phyloP scores from a whole-genome alignment of 257 asterid species.

The Osmanthus fragrans region DNA sequence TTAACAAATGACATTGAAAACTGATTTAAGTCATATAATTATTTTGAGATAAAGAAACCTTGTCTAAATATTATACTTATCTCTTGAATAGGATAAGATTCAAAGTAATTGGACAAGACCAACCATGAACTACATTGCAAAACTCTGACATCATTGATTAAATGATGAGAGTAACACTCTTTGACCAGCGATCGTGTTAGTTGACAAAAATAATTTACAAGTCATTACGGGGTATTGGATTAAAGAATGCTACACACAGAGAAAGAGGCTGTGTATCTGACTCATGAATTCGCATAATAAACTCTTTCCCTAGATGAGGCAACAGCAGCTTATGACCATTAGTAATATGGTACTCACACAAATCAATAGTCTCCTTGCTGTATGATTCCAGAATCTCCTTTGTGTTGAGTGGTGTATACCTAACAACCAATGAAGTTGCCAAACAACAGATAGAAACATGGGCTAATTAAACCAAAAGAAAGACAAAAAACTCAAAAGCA shows the following conservation, averaged over 20 bases:
- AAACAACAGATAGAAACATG: constrained; percentile 12
- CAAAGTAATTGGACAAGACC: background rate
- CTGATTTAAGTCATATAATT: background rate
- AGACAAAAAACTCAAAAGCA: background rate
- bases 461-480: constrained; percentile 13
- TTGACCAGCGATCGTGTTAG: background rate
- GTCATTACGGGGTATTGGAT: background rate
- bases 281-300: background rate
- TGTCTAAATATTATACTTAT: background rate
- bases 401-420: constrained; percentile 86
- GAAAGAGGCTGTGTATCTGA: background rate
- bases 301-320: background rate
- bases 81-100: background rate
- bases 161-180: background rate
- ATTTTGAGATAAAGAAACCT: background rate
- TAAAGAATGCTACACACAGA: background rate
- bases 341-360: constrained; percentile 52
- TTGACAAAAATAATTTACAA: background rate
- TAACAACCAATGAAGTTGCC: constrained; percentile 37
- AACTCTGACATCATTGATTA: background rate
- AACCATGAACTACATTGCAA: background rate
- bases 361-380: constrained; percentile 63
- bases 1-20: background rate
- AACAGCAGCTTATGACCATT: background rate
- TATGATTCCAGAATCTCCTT: constrained; percentile 77